phyloP scores from a whole-genome alignment of 2,329 filamentous ascomycete genomes.

The Trichothecium sympodiale region DNA sequence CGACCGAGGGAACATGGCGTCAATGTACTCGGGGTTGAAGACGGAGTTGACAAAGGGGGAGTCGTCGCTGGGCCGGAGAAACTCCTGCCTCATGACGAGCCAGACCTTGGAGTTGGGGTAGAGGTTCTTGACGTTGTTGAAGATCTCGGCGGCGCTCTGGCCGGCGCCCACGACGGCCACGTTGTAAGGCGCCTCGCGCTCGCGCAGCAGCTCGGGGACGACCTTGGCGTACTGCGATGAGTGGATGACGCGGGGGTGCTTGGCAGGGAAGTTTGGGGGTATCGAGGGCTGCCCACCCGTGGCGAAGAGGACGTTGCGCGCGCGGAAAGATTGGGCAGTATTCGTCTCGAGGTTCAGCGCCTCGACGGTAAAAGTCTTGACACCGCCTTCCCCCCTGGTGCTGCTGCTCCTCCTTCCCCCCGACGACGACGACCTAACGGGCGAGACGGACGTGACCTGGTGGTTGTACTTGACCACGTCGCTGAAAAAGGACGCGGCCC shows the following conservation, averaged over 20 bases:
- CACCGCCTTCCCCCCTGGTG: slow-evolving; percentile 27
- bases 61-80: slow-evolving; percentile 84
- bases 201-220: slow-evolving; percentile 47
- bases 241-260: slow-evolving; percentile 68
- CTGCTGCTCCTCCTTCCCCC: slow-evolving; percentile 20
- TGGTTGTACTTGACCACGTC: slow-evolving; percentile 62
- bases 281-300: slow-evolving; percentile 55
- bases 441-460: slow-evolving; percentile 63
- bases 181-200: slow-evolving; percentile 47
- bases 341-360: slow-evolving; percentile 53
- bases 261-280: slow-evolving; percentile 56
- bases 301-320: slow-evolving; percentile 54
- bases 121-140: slow-evolving; percentile 70
- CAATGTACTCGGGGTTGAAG: slow-evolving; percentile 81
- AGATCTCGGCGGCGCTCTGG: slow-evolving; percentile 92
- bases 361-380: slow-evolving; percentile 57
- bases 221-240: slow-evolving; percentile 73
- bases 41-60: slow-evolving; percentile 96
- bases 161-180: slow-evolving; percentile 83
- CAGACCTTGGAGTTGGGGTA: slow-evolving; percentile 74
- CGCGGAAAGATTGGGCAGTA: slow-evolving; percentile 36
- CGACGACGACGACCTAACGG: slow-evolving; percentile 38
- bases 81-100: slow-evolving; percentile 72
- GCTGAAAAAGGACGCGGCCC: slow-evolving; percentile 77
- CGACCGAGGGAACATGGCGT: slow-evolving; percentile 61